Conservation (phyloP, 371 early-diverging fungal species). For the Apophysomyces elegans region DNA sequence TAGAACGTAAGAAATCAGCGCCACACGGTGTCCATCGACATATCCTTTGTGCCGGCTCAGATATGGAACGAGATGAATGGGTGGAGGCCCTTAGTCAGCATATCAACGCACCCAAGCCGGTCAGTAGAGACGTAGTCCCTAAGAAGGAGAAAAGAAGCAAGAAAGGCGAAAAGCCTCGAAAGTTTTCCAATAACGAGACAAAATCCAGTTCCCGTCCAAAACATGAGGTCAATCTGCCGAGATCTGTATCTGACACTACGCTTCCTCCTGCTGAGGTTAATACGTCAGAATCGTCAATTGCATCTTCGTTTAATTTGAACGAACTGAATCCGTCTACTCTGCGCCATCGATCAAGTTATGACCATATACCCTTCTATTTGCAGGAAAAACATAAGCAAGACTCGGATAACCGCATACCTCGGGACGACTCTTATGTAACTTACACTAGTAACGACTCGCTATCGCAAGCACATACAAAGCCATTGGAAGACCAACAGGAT, state of each 20-base stretch:
- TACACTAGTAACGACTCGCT: constrained; percentile 3
- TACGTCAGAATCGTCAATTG: constrained; percentile 8
- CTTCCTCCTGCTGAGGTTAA: constrained; percentile 5
- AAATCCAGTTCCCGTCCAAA: neutral
- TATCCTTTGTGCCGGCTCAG: constrained; percentile 86
- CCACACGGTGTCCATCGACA: constrained; percentile 65
- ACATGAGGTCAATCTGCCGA: constrained; percentile 14
- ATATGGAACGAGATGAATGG: constrained; percentile 88
- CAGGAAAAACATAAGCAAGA: neutral
- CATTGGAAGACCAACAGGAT: neutral
- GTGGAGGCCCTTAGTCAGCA: constrained; percentile 61
- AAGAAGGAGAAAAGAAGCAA: constrained; percentile 9
- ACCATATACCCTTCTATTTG: constrained; percentile 15
- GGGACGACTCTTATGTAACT: constrained; percentile 4
- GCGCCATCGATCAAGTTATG: constrained; percentile 28
- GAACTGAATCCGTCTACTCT: constrained; percentile 14
- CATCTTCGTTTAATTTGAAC: neutral
- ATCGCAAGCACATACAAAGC: neutral
- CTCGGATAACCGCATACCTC: neutral
- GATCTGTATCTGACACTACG: constrained; percentile 32
- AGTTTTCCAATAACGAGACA: neutral
- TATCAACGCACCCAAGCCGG: constrained; percentile 18
- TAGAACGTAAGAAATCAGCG: constrained; percentile 63
- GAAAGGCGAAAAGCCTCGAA: constrained; percentile 1
- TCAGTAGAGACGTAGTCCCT: neutral